Evolutionary conservation across 768 basidiomycete species (phyloP), one percentile per base, ranked within the genome.

Genomic region (Phanerochaete carnosa): DNA sequence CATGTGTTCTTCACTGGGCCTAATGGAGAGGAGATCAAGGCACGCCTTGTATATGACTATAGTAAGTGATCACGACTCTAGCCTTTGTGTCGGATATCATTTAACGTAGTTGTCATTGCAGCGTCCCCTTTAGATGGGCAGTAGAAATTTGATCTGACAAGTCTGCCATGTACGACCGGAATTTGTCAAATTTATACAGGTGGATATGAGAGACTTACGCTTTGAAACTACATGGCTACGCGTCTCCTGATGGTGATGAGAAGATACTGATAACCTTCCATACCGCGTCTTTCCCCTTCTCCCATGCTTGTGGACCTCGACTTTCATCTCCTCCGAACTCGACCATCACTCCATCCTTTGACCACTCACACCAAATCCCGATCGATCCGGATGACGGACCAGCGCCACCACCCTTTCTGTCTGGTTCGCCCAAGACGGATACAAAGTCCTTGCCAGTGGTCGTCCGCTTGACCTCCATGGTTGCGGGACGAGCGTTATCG

Each of bases 301-400:
- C 92, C 92, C 93, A 94, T 64, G 91, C 92, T 63, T 90, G 86
- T 6, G 90, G 88, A 1, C 92, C 92, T 59, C 81, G 82, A 13
- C 89, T 86, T 61, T 90, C 85, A 51, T 83, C 82, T 1, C 90
- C 92, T 0, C 89, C 91, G 70, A 92, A 92, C 67, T 94, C 92
- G 13, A 92, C 82, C 90, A 94, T 92, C 35, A 94, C 70, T 1
- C 92, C 92, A 62, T 88, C 82, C 65, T 77, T 81, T 28, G 85
- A 80, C 95, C 94, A 97, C 73, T 97, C 94, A 64, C 94, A 90
- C 92, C 94, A 97, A 65, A 96, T 93, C 29, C 88, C 88, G 65
- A 96, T 90, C 32, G 89, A 92, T 39, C 91, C 90, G 1, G 86
- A 84, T 23, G 88, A 89, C 13, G 92, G 92, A 0, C 92, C 92